Evolutionary conservation across 1,284 basidiomycete species (phyloP).

Genomic region (Moniliophthora roreri): DNA sequence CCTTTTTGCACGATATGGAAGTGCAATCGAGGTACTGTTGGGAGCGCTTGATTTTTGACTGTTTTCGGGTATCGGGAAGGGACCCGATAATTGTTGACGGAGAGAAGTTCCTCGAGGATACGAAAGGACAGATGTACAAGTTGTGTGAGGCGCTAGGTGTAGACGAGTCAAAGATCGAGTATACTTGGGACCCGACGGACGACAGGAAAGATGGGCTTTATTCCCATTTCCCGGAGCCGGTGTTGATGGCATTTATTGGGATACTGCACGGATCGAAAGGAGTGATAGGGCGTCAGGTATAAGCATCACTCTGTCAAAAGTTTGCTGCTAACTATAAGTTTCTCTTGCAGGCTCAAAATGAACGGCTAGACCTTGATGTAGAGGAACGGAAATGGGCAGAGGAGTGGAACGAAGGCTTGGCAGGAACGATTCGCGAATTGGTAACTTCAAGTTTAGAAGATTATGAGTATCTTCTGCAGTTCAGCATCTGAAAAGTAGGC

Average conservation of each 20-base stretch:
- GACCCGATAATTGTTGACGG: slow-evolving; percentile 10
- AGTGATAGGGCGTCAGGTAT: neutral
- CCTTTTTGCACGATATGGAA: slow-evolving; percentile 4
- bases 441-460: neutral
- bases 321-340: neutral
- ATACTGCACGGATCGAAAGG: neutral
- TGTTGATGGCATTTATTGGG: neutral
- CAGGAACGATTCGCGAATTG: neutral
- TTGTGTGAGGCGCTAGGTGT: slow-evolving; percentile 3
- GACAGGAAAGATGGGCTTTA: no score
- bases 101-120: slow-evolving; percentile 4
- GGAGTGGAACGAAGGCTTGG: neutral
- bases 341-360: neutral
- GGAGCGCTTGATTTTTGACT: slow-evolving; percentile 7
- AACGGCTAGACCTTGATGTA: neutral
- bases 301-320: neutral
- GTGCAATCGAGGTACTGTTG: neutral
- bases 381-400: neutral
- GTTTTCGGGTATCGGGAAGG: neutral
- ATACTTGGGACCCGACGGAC: slow-evolving; percentile 11
- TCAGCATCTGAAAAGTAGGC: neutral
- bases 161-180: slow-evolving; percentile 4
- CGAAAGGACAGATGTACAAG: slow-evolving; percentile 9
- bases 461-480: neutral
- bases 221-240: no score